A percentile compares a stretch with the other conserved stretches of the same genome.
phyloP scores from a whole-genome alignment of 192 early-diverging fungal genomes.

The Coemansia interrupta region DNA sequence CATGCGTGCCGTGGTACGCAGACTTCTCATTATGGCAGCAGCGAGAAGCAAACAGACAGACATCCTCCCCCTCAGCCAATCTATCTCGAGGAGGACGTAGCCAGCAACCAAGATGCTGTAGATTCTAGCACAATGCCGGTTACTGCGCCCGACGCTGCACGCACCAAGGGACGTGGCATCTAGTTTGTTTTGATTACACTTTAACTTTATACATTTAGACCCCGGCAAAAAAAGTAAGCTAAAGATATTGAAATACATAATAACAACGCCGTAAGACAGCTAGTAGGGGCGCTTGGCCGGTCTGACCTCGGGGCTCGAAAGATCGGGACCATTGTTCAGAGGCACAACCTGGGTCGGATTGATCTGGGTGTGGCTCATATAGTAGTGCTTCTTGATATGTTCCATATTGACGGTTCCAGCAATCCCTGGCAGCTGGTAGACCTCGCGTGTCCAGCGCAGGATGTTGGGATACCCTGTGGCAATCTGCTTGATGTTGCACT shows the following conservation, averaged over 20 bases:
- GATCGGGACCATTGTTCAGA: slow-evolving; percentile 64
- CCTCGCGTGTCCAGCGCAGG: slow-evolving; percentile 72
- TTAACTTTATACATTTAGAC: no score
- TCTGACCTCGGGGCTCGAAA: slow-evolving; percentile 27
- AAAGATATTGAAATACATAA: no score
- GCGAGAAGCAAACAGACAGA: not conserved
- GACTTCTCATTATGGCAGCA: not conserved
- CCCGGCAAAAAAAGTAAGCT: no score
- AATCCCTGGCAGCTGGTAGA: slow-evolving; percentile 80
- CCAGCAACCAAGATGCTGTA: not conserved
- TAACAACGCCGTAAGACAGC: no score
- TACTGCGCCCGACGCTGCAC: not conserved
- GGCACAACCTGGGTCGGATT: slow-evolving; percentile 86
- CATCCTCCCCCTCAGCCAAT: slow-evolving; percentile 8
- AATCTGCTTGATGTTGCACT: slow-evolving; percentile 86
- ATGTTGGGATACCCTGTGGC: slow-evolving; percentile 84
- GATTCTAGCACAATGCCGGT: not conserved
- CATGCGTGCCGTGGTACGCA: not conserved
- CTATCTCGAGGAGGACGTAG: slow-evolving; percentile 9
- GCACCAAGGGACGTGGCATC: slow-evolving; percentile 1
- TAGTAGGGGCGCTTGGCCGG: slow-evolving; percentile 35
- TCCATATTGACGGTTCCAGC: slow-evolving; percentile 86
- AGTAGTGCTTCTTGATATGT: slow-evolving; percentile 96
- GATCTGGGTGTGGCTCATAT: slow-evolving; percentile 84
- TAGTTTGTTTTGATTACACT: no score